Evolutionary conservation across 108 stramenopile species (phyloP), one percentile per base, ranked within the genome.

Genomic region (Cyclotella sp.): DNA sequence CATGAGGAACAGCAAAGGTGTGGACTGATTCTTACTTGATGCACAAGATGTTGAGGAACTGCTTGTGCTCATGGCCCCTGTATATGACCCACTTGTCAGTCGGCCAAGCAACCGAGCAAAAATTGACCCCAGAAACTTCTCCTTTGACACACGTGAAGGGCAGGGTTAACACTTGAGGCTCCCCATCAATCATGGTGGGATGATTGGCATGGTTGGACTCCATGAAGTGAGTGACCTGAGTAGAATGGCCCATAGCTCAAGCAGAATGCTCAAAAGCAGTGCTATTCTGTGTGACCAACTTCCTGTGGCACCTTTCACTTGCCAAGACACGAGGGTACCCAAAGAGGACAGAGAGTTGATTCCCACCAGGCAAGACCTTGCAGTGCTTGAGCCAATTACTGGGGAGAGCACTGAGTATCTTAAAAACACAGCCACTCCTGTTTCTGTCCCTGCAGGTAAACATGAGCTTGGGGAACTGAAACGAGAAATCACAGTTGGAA

Each of bases 371-470:
- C 49, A 19, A 19, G 49, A 51, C 49, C 49, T 51, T 51, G 19
- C 49, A 51, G 49, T 51, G 49, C 49, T 19, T 51, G n/a, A 51
- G 16, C 16, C 16, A 16, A 51, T 51, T 8, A 51, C 49, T 19
- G 49, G 49, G 49, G 19, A 51, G 49, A 51, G 49, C 3, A 19
- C n/a, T 19, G 8, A 19, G 49, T 3, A 51, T 19, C 49, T 51
- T 8, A 51, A 51, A 19, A 16, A 51, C 49, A 51, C 49, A 51
- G 49, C 6, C 49, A 51, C 19, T 19, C 49, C 19, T 51, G 49
- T 51, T 51, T 16, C 19, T 19, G 19, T 51, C 49, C 49, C 49
- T 51, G 49, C 49, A 51, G 19, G 49, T 51, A 51, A 51, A 51
- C 49, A 51, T 51, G n/a, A 51, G n/a, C 49, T 51, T 51, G 3